These are phyloP conservation scores for Penicillium brevicompactum DNA, from an alignment of 2,329 filamentous ascomycete species.

Conservation along the genomic window DNA sequence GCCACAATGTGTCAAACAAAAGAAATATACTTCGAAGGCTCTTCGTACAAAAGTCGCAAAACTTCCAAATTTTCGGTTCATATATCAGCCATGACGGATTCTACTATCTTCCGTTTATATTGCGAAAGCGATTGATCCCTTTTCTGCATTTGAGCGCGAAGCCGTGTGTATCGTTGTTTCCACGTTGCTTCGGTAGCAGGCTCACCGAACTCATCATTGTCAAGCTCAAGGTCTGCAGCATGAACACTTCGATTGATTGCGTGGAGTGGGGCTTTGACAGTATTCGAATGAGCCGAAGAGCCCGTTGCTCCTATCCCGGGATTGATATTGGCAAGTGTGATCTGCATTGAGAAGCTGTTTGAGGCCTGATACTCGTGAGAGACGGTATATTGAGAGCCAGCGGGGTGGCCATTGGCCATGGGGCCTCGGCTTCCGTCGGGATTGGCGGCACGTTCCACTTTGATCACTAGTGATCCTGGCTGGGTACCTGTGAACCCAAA, in stretches of 20 bases:
- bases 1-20: background rate
- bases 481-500: slow-evolving; percentile 33
- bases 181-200: slow-evolving; percentile 34
- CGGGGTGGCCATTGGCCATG: slow-evolving; percentile 9
- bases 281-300: slow-evolving; percentile 10
- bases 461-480: slow-evolving; percentile 29
- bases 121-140: slow-evolving; percentile 40
- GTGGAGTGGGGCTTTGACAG: slow-evolving; percentile 7
- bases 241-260: slow-evolving; percentile 7
- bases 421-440: slow-evolving; percentile 1
- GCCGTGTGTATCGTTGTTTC: slow-evolving; percentile 43
- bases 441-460: slow-evolving; percentile 18
- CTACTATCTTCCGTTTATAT: slow-evolving; percentile 46
- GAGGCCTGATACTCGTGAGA: slow-evolving; percentile 30
- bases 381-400: slow-evolving; percentile 24
- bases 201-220: slow-evolving; percentile 28
- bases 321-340: slow-evolving; percentile 24
- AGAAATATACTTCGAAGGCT: background rate
- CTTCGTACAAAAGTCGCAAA: background rate
- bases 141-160: slow-evolving; percentile 42
- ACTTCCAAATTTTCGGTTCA: slow-evolving; percentile 10
- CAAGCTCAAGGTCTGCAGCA: slow-evolving; percentile 27
- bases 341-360: slow-evolving; percentile 28
- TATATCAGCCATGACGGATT: slow-evolving; percentile 47
- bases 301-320: slow-evolving; percentile 5